Evolutionary conservation across 1,284 basidiomycete genomes (phyloP), one percentile per base, ranked within the genome.

Genomic region (Tylopilus orsonianus): DNA sequence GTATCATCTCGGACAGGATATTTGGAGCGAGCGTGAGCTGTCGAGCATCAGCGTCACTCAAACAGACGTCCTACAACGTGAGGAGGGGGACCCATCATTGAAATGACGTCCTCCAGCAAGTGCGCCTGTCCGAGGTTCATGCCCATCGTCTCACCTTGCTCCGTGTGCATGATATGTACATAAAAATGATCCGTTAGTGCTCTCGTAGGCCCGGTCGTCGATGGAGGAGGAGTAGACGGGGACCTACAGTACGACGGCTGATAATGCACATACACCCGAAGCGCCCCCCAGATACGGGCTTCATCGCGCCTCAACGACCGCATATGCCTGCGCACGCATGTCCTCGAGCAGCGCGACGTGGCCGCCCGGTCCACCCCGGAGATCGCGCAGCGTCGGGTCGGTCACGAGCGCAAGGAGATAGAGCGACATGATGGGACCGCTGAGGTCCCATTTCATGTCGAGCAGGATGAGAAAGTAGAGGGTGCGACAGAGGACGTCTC

Each of bases 401-500:
- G 78, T 75, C 0, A 78, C 77, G 48, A 95, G 75, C 0, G 85
- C 88, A 16, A 90, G 72, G 48, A 93, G 81, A 64, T 94, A 94
- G 48, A 93, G 72, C 2, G 83, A 68, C 4, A 74, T 77, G 29
- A 65, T 47, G 2, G 78, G 71, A n/a, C 81, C 61, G 3, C 85
- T 83, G 3, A 86, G 78, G 62, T 98, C 94, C 96, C 96, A 93
- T 69, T 94, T 94, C 80, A 95, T 87, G 68, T 97, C 93, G 0
- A 94, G 93, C 0, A 94, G 69, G 49, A 97, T 81, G 42, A 97
- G 64, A 62, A 92, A 97, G 8, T 14, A 41, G 0, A 49, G 22
- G 5, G 60, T 55, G 8, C 59, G 56, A 4, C 36, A 55, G 23
- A 67, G 46, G 19, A 99, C 91, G 56, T 95, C 89, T 56, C 86